These are phyloP conservation scores for Vanrija sp. DNA, from an alignment of 1,284 basidiomycete genomes.

Conservation along the genomic window DNA sequence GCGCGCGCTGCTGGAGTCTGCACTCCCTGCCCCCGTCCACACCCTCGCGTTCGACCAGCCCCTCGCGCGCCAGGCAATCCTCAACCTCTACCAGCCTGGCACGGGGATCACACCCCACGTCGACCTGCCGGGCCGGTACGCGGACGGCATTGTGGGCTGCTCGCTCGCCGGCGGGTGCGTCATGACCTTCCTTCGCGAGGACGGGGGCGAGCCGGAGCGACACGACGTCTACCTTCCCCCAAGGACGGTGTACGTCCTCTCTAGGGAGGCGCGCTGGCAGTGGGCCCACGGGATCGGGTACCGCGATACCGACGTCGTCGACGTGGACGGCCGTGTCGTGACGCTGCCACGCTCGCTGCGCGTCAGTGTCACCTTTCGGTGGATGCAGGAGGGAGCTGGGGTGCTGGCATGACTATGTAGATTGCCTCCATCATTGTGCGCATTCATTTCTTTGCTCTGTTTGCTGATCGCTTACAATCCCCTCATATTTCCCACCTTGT, in stretches of 20 bases:
- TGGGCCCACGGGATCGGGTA: constrained; percentile 52
- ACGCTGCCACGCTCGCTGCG: constrained; percentile 38
- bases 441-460: too few relatives aligned
- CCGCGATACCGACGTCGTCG: constrained; percentile 25
- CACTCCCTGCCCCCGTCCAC: constrained; percentile 4
- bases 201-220: background rate
- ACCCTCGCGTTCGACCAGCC: constrained; percentile 24
- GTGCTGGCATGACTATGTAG: constrained; percentile 21
- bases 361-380: constrained; percentile 46
- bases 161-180: constrained; percentile 40
- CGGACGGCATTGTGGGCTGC: constrained; percentile 47
- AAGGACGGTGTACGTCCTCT: constrained; percentile 46
- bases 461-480: too few relatives aligned
- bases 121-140: constrained; percentile 51
- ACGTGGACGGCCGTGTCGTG: constrained; percentile 13
- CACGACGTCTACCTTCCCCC: constrained; percentile 48
- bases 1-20: constrained; percentile 10
- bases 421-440: too few relatives aligned
- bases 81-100: constrained; percentile 52
- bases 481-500: too few relatives aligned
- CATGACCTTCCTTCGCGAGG: constrained; percentile 26
- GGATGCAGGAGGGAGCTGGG: constrained; percentile 45
- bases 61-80: constrained; percentile 46
- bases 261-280: constrained; percentile 48
- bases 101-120: constrained; percentile 51